Conservation (phyloP, 2,329 filamentous ascomycete species). For the Fusarium sororula region DNA sequence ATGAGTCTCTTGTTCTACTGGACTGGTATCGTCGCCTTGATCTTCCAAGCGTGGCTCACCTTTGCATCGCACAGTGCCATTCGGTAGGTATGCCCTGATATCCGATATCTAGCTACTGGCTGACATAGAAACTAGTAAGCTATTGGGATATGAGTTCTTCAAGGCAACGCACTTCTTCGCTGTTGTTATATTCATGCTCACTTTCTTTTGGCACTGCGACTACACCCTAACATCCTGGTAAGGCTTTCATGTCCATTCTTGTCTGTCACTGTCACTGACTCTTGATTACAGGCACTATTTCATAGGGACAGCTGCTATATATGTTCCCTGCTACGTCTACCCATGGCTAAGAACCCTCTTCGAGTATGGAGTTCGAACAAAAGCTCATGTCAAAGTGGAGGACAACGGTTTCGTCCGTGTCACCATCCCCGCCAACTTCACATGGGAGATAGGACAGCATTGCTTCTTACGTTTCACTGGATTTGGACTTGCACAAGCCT, state of each 20-base stretch:
- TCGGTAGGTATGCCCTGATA: background rate
- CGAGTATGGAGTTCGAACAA: background rate
- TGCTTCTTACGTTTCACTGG: background rate
- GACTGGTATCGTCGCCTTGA: background rate
- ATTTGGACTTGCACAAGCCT: background rate
- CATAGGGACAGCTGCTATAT: background rate
- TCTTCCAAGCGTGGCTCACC: background rate
- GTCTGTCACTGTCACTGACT: accelerated
- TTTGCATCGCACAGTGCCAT: background rate
- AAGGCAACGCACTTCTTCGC: background rate
- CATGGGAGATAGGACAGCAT: background rate
- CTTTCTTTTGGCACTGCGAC: background rate
- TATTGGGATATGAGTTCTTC: background rate
- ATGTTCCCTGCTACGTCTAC: background rate
- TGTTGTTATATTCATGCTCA: background rate
- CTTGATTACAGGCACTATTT: background rate
- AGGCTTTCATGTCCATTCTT: accelerated
- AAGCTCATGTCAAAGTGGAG: background rate
- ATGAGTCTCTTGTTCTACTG: background rate
- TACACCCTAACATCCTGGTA: background rate
- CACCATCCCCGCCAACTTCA: background rate
- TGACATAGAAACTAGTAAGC: background rate
- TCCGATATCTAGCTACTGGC: accelerated
- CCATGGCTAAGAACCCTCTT: background rate
- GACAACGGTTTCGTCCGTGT: background rate